Evolutionary conservation across 768 basidiomycete species (phyloP).

Genomic region (Leccinum ochraceum): DNA sequence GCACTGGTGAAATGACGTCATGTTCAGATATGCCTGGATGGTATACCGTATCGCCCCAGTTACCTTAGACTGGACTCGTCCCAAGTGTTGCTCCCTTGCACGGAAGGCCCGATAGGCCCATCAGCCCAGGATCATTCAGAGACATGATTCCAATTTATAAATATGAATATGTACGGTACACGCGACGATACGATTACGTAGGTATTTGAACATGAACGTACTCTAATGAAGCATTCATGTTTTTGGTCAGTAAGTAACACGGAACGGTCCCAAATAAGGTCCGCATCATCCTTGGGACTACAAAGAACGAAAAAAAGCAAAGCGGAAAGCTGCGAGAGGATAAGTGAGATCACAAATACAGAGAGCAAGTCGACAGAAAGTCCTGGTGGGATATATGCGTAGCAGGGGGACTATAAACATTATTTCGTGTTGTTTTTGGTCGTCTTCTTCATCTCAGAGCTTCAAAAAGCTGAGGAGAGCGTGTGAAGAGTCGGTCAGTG

Average conservation of each 20-base stretch:
- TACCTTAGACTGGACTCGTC: no score
- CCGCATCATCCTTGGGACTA: slow-evolving; percentile 1
- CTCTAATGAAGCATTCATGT: slow-evolving; percentile 11
- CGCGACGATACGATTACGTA: slow-evolving; percentile 4
- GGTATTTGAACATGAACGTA: slow-evolving; percentile 14
- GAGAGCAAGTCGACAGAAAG: background rate
- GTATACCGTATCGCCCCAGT: no score
- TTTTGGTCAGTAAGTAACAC: slow-evolving; percentile 1
- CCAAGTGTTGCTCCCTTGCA: no score
- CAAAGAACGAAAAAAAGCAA: background rate
- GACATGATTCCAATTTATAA: background rate
- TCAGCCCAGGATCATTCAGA: background rate
- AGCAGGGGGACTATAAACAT: background rate
- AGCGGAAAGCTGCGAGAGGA: background rate
- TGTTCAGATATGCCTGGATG: no score
- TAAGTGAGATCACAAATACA: slow-evolving; percentile 2
- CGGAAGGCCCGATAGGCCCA: no score
- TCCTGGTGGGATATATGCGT: background rate
- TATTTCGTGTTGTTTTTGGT: background rate
- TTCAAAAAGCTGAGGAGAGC: slow-evolving; percentile 8
- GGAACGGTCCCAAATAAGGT: background rate
- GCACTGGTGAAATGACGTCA: no score
- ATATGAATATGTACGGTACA: background rate
- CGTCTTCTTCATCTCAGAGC: background rate
- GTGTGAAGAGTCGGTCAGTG: background rate